A percentile compares a stretch with the other conserved stretches of the same genome.
These are phyloP conservation scores for Westerdykella ornata DNA, from an alignment of 2,329 filamentous ascomycete genomes.

Conservation along the genomic window DNA sequence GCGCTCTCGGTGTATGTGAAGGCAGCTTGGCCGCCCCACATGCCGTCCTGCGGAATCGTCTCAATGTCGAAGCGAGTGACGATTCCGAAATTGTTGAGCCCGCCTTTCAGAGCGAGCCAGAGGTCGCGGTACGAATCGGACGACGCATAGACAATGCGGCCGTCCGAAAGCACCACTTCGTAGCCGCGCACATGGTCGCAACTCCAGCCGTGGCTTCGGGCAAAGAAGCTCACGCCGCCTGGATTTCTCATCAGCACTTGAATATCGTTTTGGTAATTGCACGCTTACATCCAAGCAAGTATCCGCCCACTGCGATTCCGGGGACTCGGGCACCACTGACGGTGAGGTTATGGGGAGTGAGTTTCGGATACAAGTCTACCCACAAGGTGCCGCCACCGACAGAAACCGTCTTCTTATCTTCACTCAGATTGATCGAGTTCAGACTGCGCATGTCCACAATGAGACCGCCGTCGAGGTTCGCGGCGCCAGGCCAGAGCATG, in stretches of 20 bases:
- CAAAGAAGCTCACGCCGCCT: conserved; percentile 18
- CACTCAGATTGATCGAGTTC: conserved; percentile 1
- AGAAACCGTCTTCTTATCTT: background rate
- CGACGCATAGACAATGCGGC: conserved; percentile 8
- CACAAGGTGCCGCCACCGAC: conserved; percentile 7
- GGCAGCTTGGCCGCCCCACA: no score
- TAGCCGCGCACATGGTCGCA: conserved; percentile 3
- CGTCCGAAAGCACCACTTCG: conserved; percentile 25
- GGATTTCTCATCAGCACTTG: background rate
- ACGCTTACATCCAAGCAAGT: background rate
- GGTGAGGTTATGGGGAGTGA: conserved; percentile 1
- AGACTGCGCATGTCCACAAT: conserved; percentile 5
- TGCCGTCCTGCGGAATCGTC: conserved; percentile 16
- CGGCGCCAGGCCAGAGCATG: conserved; percentile 2
- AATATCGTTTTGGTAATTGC: conserved; percentile 10
- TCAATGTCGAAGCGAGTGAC: conserved; percentile 20
- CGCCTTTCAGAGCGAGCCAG: conserved; percentile 15
- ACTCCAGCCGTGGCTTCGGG: conserved; percentile 7
- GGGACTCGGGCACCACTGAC: conserved; percentile 6
- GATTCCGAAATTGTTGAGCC: conserved; percentile 20
- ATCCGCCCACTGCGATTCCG: conserved; percentile 5
- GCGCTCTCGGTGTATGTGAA: no score
- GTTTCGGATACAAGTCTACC: conserved; percentile 4
- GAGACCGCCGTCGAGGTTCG: conserved; percentile 16
- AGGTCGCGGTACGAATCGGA: conserved; percentile 12